These are phyloP conservation scores for Paramyrothecium roridum DNA, from an alignment of 2,329 filamentous ascomycete genomes.

Conservation along the genomic window DNA sequence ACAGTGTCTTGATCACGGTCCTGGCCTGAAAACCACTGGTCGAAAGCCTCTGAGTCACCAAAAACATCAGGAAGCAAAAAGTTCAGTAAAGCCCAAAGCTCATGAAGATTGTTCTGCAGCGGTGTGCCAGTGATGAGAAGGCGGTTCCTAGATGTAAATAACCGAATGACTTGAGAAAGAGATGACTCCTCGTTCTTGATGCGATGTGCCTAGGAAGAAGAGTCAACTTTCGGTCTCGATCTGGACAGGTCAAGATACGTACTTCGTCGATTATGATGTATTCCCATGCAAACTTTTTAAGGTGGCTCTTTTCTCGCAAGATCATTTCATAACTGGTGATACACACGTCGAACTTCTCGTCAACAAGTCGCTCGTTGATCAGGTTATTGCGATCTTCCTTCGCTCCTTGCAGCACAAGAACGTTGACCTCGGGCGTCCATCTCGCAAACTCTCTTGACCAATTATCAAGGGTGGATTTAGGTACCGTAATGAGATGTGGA, in stretches of 20 bases:
- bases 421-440: constrained; percentile 95
- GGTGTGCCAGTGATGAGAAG: constrained; percentile 95
- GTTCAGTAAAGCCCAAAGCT: constrained; percentile 95
- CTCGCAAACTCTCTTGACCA: constrained; percentile 92
- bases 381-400: constrained; percentile 89
- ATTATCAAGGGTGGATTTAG: constrained; percentile 97
- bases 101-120: constrained; percentile 95
- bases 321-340: constrained; percentile 99
- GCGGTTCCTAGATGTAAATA: constrained; percentile 94
- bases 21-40: constrained; percentile 95
- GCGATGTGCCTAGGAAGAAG: constrained; percentile 62
- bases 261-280: constrained; percentile 97
- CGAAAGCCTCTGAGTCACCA: constrained; percentile 92
- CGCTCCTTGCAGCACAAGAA: constrained; percentile 87
- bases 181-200: constrained; percentile 99
- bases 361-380: constrained; percentile 86
- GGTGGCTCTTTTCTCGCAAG: constrained; percentile 84
- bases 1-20: constrained; percentile 91
- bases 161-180: constrained; percentile 89
- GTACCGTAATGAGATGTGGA: constrained; percentile 87
- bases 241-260: constrained; percentile 2
- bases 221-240: constrained; percentile 4
- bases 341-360: constrained; percentile 96
- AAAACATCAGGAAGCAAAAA: constrained; percentile 98
- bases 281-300: constrained; percentile 99